Percentiles rank a stretch among this genome's conserved stretches.
These are phyloP conservation scores for Cyamopsis tetragonoloba DNA, from an alignment of 306 rosid genomes.

Conservation along the genomic window DNA sequence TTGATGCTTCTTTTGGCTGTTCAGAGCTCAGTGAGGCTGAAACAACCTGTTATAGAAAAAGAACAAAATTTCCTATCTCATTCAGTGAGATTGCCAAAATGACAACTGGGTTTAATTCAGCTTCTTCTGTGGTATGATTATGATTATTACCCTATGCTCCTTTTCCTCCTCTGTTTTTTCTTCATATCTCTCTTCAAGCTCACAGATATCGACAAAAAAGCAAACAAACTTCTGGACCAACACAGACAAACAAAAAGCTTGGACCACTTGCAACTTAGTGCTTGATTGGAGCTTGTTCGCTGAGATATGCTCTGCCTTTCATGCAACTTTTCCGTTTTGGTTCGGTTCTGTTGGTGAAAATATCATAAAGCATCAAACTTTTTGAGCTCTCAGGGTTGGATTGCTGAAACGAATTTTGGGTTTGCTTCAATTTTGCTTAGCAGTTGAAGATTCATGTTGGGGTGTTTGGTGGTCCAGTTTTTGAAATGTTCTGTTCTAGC, in stretches of 20 bases:
- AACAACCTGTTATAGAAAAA: constrained; percentile 46
- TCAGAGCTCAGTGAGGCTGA: constrained; percentile 44
- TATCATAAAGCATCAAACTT: constrained; percentile 40
- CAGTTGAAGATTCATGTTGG: constrained; percentile 24
- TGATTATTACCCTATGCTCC: constrained; percentile 49
- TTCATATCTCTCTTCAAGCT: constrained; percentile 31
- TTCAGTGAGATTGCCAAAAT: constrained; percentile 43
- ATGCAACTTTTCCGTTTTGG: constrained; percentile 31
- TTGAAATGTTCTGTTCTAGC: constrained; percentile 41
- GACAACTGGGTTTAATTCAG: constrained; percentile 48
- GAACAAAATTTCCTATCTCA: constrained; percentile 45
- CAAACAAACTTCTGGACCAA: constrained; percentile 22
- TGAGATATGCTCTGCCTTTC: constrained; percentile 35
- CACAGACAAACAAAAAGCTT: neutral
- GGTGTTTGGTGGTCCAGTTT: constrained; percentile 34
- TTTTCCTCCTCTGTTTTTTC: constrained; percentile 27
- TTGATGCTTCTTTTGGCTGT: constrained; percentile 47
- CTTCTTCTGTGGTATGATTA: constrained; percentile 36
- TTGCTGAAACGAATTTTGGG: constrained; percentile 23
- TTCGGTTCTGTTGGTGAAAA: constrained; percentile 7
- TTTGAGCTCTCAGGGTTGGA: constrained; percentile 25
- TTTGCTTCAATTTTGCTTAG: constrained; percentile 22
- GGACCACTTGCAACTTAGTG: constrained; percentile 33
- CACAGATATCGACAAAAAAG: constrained; percentile 32
- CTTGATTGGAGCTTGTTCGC: constrained; percentile 18